Conservation (phyloP, 202 grass and related monocot genomes). For the Cymbopogon flexuosus region DNA sequence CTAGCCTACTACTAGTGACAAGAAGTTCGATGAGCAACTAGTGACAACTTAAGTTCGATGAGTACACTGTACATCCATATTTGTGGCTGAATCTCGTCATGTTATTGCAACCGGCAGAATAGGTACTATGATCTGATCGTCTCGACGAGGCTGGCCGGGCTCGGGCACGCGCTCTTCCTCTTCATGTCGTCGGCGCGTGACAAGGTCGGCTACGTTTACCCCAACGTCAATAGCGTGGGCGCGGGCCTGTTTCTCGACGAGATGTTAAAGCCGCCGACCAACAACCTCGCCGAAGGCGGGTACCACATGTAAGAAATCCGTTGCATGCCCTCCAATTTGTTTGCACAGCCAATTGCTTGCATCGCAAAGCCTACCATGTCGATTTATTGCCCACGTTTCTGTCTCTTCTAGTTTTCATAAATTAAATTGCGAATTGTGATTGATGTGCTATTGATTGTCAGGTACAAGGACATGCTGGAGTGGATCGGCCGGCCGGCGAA, state of each 20-base stretch:
- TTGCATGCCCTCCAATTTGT: not conserved
- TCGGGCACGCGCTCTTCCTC: slow-evolving; percentile 78
- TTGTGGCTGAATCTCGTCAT: not conserved
- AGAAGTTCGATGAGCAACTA: too few species aligned
- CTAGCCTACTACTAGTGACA: not conserved
- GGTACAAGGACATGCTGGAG: slow-evolving; percentile 77
- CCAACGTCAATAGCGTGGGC: slow-evolving; percentile 69
- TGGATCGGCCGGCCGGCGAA: slow-evolving; percentile 71
- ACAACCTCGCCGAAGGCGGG: slow-evolving; percentile 64
- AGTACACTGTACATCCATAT: not conserved
- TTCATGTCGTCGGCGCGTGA: slow-evolving; percentile 82
- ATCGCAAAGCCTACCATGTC: not conserved
- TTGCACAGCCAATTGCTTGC: not conserved
- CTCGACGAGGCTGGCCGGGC: slow-evolving; percentile 67
- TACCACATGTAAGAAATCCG: slow-evolving; percentile 59
- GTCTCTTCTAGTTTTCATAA: not conserved
- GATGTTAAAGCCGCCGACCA: slow-evolving; percentile 50
- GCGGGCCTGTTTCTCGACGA: slow-evolving; percentile 68
- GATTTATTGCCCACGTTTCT: not conserved
- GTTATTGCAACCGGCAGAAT: slow-evolving; percentile 43
- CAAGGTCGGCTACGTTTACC: slow-evolving; percentile 81
- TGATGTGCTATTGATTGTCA: not conserved
- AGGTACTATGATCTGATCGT: slow-evolving; percentile 83
- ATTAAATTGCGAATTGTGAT: too few species aligned
- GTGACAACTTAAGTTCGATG: not conserved